A percentile compares a stretch with the other conserved stretches of the same genome.
Conservation (phyloP, 371 early-diverging fungal species). For the Apophysomyces elegans region DNA sequence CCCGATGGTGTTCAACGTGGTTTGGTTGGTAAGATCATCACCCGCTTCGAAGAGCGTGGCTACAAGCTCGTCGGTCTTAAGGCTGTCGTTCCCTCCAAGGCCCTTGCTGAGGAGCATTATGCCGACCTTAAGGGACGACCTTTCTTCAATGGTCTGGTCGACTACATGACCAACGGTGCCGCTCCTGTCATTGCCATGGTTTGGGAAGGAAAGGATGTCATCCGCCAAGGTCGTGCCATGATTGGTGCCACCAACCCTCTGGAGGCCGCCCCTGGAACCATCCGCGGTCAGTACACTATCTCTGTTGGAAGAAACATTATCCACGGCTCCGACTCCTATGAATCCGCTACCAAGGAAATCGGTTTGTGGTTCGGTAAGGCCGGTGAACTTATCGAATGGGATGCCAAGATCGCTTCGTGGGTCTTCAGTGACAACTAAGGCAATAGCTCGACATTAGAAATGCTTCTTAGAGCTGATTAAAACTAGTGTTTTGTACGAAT, state of each 20-base stretch:
- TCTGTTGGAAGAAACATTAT: constrained; percentile 75
- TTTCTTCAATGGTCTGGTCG: constrained; percentile 88
- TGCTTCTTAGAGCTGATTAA: not conserved
- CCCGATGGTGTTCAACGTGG: constrained; percentile 83
- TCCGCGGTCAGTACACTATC: constrained; percentile 89
- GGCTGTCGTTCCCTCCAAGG: constrained; percentile 63
- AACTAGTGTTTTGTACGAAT: constrained; percentile 1
- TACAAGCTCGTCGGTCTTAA: constrained; percentile 68
- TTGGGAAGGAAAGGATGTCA: constrained; percentile 91
- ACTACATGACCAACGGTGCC: constrained; percentile 67
- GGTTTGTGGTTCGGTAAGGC: constrained; percentile 87
- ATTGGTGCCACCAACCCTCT: constrained; percentile 87
- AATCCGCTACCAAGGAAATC: constrained; percentile 92
- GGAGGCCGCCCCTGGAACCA: constrained; percentile 89
- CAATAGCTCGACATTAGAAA: not conserved
- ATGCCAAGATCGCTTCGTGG: constrained; percentile 49
- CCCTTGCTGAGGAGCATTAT: constrained; percentile 89
- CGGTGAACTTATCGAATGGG: constrained; percentile 54
- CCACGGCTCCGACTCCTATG: constrained; percentile 95
- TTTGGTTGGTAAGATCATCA: constrained; percentile 84
- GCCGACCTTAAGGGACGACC: constrained; percentile 80
- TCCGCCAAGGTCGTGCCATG: constrained; percentile 87
- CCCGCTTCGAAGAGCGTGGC: constrained; percentile 81
- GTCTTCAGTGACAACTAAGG: constrained; percentile 45
- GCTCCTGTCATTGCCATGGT: constrained; percentile 81